Percentiles rank a stretch among this genome's conserved stretches.
These are phyloP conservation scores for Stachybotrys chartarum DNA, from an alignment of 2,329 filamentous ascomycete species.

Conservation along the genomic window DNA sequence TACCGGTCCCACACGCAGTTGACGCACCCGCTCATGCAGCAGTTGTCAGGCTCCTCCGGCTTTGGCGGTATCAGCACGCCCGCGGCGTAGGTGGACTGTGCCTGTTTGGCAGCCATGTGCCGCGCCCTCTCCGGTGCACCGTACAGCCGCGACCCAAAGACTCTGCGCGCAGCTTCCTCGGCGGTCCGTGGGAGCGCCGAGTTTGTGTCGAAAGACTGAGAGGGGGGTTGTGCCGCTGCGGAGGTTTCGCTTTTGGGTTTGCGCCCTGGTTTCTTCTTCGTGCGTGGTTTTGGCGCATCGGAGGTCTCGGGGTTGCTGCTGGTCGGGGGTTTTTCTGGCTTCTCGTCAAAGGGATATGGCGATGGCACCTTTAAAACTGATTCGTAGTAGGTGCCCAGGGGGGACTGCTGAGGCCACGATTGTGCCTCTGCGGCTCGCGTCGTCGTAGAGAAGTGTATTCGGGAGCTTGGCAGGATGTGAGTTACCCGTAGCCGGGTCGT, in stretches of 20 bases:
- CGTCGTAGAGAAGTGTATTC: not conserved
- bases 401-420: constrained; percentile 30
- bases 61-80: constrained; percentile 77
- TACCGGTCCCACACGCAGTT: constrained; percentile 95
- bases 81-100: constrained; percentile 58
- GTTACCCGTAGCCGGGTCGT: constrained; percentile 20
- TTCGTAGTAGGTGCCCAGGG: constrained; percentile 53
- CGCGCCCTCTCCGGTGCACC: constrained; percentile 64
- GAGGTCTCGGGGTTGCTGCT: constrained; percentile 20
- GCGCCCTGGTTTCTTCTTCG: constrained; percentile 20
- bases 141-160: constrained; percentile 76
- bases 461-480: not conserved
- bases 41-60: constrained; percentile 90
- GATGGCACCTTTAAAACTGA: constrained; percentile 42
- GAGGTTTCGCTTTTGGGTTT: constrained; percentile 12
- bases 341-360: constrained; percentile 28
- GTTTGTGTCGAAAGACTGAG: constrained; percentile 1
- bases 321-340: constrained; percentile 37
- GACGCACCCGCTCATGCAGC: constrained; percentile 98
- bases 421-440: constrained; percentile 7
- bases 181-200: constrained; percentile 28
- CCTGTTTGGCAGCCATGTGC: constrained; percentile 48
- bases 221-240: constrained; percentile 2
- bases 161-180: constrained; percentile 53
- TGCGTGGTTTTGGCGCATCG: constrained; percentile 8